Conservation (phyloP, 2,329 filamentous ascomycete species). For the Orbilia blumenaviensis region DNA sequence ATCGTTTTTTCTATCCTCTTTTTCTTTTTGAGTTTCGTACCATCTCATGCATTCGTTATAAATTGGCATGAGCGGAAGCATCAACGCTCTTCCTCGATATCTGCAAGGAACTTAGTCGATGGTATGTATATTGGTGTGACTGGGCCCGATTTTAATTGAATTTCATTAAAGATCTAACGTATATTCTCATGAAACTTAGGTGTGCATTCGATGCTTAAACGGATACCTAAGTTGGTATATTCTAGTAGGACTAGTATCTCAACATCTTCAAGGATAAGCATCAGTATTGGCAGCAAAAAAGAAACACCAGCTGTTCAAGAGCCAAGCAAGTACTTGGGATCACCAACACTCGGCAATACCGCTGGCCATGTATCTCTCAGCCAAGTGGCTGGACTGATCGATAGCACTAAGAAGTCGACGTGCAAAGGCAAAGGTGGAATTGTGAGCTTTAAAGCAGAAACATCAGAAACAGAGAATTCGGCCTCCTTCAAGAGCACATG, state of each 20-base stretch:
- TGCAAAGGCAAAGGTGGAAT: slow-evolving; percentile 41
- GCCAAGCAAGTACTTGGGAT: slow-evolving; percentile 26
- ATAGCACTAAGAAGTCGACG: slow-evolving; percentile 24
- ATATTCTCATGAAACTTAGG: neutral
- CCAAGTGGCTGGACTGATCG: slow-evolving; percentile 26
- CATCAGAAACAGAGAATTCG: slow-evolving; percentile 28
- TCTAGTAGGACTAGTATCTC: slow-evolving; percentile 20
- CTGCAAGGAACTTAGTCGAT: neutral
- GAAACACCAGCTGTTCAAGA: slow-evolving; percentile 6
- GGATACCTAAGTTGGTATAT: slow-evolving; percentile 18
- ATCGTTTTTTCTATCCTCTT: neutral
- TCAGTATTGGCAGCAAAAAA: slow-evolving; percentile 30
- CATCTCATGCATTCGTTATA: slow-evolving; percentile 9
- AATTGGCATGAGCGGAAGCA: neutral
- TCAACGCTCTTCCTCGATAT: neutral
- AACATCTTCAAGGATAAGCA: slow-evolving; percentile 11
- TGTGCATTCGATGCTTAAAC: neutral
- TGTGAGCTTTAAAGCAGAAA: slow-evolving; percentile 37
- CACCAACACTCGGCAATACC: slow-evolving; percentile 33
- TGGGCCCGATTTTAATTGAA: neutral
- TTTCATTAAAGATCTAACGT: neutral
- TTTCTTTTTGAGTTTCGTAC: slow-evolving; percentile 2
- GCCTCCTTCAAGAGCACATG: slow-evolving; percentile 29
- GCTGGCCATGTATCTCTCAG: slow-evolving; percentile 32
- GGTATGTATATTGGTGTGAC: slow-evolving; percentile 2